Percentiles rank a stretch among this genome's conserved stretches.
These are phyloP conservation scores for Pisolithus orientalis DNA, from an alignment of 768 basidiomycete species.

Conservation along the genomic window DNA sequence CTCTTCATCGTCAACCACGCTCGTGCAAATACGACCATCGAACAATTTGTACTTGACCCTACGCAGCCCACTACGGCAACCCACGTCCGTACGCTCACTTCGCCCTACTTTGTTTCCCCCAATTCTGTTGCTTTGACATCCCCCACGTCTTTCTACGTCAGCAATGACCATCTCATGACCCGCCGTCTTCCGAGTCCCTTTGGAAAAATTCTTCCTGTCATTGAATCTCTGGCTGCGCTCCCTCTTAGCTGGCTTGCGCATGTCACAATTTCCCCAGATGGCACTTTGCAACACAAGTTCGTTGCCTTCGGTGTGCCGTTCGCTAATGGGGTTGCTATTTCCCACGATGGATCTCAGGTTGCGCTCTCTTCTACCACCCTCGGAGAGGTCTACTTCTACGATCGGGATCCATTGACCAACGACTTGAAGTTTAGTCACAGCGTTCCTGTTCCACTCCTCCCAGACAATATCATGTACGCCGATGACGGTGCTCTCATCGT, in stretches of 20 bases:
- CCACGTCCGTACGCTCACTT: slow-evolving; percentile 55
- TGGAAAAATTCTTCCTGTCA: slow-evolving; percentile 43
- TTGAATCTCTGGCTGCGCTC: slow-evolving; percentile 50
- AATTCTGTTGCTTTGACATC: slow-evolving; percentile 64
- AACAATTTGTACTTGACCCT: slow-evolving; percentile 57
- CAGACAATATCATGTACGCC: slow-evolving; percentile 58
- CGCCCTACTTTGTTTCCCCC: slow-evolving; percentile 56
- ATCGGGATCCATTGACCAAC: slow-evolving; percentile 40
- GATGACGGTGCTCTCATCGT: slow-evolving; percentile 44
- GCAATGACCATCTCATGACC: slow-evolving; percentile 67
- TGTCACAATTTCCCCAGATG: slow-evolving; percentile 36
- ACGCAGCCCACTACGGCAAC: slow-evolving; percentile 35
- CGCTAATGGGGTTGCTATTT: slow-evolving; percentile 64
- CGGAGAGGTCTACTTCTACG: slow-evolving; percentile 45
- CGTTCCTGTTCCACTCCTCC: slow-evolving; percentile 49
- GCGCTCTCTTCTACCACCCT: slow-evolving; percentile 54
- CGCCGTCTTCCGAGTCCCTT: slow-evolving; percentile 47
- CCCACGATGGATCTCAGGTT: slow-evolving; percentile 41
- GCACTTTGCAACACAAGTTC: slow-evolving; percentile 31
- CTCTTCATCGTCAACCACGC: slow-evolving; percentile 70
- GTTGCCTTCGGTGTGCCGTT: slow-evolving; percentile 50
- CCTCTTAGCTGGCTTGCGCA: slow-evolving; percentile 59
- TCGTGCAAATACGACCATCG: slow-evolving; percentile 52
- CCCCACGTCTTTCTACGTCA: slow-evolving; percentile 63
- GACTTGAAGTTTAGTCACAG: slow-evolving; percentile 32